A percentile compares a stretch with the other conserved stretches of the same genome.
phyloP scores from a whole-genome alignment of 192 early-diverging fungal genomes.

The Linnemannia elongata region DNA sequence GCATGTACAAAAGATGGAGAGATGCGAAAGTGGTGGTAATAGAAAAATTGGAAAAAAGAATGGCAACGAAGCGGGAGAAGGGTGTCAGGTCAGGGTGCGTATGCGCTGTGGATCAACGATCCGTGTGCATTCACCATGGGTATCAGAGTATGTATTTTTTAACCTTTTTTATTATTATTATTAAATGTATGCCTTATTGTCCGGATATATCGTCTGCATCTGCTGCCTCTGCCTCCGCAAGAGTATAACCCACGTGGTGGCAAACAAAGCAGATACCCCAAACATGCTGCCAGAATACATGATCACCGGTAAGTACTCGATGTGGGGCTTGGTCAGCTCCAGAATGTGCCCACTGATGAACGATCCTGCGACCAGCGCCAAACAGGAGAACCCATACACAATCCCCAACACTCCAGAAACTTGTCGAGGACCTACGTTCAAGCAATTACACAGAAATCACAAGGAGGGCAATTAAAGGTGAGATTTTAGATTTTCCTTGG shows the following conservation, averaged over 20 bases:
- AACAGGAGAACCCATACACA: constrained; percentile 50
- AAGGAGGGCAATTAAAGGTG: background rate
- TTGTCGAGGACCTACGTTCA: constrained; percentile 21
- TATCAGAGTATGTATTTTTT: background rate
- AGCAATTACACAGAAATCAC: background rate
- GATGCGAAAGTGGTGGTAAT: background rate
- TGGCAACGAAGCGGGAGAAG: background rate
- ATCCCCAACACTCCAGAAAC: constrained; percentile 50
- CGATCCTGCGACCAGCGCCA: constrained; percentile 51
- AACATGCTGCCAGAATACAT: constrained; percentile 35
- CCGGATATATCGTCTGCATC: background rate
- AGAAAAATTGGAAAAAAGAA: background rate
- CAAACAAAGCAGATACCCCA: constrained; percentile 16
- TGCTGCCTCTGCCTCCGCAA: background rate
- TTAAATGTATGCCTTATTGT: background rate
- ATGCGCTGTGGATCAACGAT: too few species aligned
- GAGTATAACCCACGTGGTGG: constrained; percentile 18
- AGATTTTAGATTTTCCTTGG: background rate
- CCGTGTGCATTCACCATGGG: too few species aligned
- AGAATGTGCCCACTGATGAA: constrained; percentile 51
- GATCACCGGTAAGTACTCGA: constrained; percentile 27
- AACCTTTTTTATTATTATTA: background rate
- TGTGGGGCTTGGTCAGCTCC: constrained; percentile 18
- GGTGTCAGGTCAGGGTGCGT: too few species aligned
- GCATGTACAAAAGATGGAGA: background rate